These are phyloP conservation scores for Amyloporia xantha DNA, from an alignment of 768 basidiomycete species.

Conservation along the genomic window DNA sequence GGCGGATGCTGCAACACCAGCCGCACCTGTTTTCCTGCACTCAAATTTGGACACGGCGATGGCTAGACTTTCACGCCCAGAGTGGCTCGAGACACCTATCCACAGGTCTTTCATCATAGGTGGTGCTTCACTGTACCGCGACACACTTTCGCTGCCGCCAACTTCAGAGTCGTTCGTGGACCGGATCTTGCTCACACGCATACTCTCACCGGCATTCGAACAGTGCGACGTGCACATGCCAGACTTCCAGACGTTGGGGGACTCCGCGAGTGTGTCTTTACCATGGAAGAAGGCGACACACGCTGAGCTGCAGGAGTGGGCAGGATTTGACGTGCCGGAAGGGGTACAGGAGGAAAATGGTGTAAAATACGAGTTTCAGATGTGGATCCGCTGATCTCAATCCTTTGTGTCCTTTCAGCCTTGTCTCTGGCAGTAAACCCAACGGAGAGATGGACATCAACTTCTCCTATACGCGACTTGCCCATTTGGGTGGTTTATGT, in stretches of 20 bases:
- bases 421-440: not conserved
- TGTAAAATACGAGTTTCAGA: constrained; percentile 85
- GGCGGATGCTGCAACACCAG: constrained; percentile 2
- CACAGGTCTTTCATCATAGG: constrained; percentile 83
- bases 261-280: constrained; percentile 6
- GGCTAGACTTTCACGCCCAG: constrained; percentile 21
- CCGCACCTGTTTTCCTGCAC: constrained; percentile 29
- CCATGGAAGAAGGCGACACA: constrained; percentile 57
- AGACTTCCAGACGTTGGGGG: constrained; percentile 44
- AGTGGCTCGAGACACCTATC: constrained; percentile 21
- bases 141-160: constrained; percentile 43
- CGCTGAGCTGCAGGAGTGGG: constrained; percentile 66
- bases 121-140: constrained; percentile 79
- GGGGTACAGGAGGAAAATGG: constrained; percentile 81
- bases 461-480: too few species aligned
- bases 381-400: constrained; percentile 63
- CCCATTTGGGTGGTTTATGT: too few species aligned
- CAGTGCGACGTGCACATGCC: constrained; percentile 87
- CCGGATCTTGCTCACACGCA: constrained; percentile 82
- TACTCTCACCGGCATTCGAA: constrained; percentile 65
- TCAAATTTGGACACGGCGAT: constrained; percentile 39
- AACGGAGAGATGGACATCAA: too few species aligned
- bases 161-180: constrained; percentile 46
- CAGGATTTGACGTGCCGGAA: constrained; percentile 68
- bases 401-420: not conserved